These are phyloP conservation scores for Candida corydali DNA, from an alignment of 805 yeast species.

Conservation along the genomic window DNA sequence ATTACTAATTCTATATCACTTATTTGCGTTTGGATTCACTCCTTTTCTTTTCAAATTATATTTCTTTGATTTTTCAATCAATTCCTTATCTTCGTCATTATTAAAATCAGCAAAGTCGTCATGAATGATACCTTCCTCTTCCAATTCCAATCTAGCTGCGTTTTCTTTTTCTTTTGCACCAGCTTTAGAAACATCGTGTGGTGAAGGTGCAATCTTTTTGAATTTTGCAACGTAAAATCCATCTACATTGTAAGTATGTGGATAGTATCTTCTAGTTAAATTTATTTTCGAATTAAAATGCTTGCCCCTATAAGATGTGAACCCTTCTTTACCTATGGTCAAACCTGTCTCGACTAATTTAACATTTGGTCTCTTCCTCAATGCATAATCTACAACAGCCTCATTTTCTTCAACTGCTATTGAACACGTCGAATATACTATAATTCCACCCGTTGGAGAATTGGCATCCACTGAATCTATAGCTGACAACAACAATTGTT, in stretches of 20 bases:
- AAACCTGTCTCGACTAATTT: conserved; percentile 89
- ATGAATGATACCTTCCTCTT: conserved; percentile 75
- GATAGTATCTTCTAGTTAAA: conserved; percentile 92
- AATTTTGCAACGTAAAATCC: conserved; percentile 98
- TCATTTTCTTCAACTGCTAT: conserved; percentile 98
- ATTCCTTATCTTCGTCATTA: conserved; percentile 66
- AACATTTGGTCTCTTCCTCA: conserved; percentile 94
- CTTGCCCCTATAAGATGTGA: conserved; percentile 89
- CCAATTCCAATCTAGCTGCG: conserved; percentile 75
- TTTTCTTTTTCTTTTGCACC: conserved; percentile 85
- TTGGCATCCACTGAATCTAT: conserved; percentile 96
- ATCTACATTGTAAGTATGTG: conserved; percentile 97
- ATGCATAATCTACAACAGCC: conserved; percentile 96
- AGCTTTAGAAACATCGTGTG: conserved; percentile 79
- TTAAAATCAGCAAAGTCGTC: conserved; percentile 85
- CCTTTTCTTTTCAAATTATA: conserved; percentile 66
- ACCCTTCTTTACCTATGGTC: conserved; percentile 94
- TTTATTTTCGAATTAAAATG: conserved; percentile 73
- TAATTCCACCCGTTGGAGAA: conserved; percentile 86
- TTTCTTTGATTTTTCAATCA: conserved; percentile 67
- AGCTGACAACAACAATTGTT: conserved; percentile 88
- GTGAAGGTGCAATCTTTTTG: conserved; percentile 82
- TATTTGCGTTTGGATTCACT: conserved; percentile 69
- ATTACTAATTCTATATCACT: conserved; percentile 11
- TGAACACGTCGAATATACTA: conserved; percentile 97